Evolutionary conservation across 2,329 filamentous ascomycete genomes (phyloP).

Genomic region (Colletotrichum brevisporum): DNA sequence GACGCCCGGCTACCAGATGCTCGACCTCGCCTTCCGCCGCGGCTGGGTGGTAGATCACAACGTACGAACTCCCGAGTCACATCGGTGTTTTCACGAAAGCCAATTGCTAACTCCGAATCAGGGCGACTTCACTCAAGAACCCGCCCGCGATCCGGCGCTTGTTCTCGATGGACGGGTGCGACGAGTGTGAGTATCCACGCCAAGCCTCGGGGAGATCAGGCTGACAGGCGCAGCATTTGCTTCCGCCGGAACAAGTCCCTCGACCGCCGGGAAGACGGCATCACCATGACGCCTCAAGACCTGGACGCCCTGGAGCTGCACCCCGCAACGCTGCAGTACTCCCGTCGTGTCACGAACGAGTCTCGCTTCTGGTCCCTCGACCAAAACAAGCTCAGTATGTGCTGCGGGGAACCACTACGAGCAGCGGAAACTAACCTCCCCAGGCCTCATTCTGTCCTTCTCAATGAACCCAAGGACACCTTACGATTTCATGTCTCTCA

Average conservation of each 20-base stretch:
- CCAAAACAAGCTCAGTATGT: conserved; percentile 51
- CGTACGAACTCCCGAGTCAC: conserved; percentile 39
- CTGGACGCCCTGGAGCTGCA: conserved; percentile 54
- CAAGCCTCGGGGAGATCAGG: accelerated
- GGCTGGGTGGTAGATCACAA: conserved; percentile 49
- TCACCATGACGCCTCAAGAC: conserved; percentile 53
- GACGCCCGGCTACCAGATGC: conserved; percentile 48
- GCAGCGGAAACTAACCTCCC: conserved; percentile 17
- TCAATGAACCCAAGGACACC: conserved; percentile 60
- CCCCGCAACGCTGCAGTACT: conserved; percentile 56
- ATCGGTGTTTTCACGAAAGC: neutral
- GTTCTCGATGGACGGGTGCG: conserved; percentile 52
- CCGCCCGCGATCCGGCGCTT: conserved; percentile 31
- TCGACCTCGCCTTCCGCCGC: conserved; percentile 51
- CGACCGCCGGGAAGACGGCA: conserved; percentile 51
- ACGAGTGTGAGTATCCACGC: conserved; percentile 48
- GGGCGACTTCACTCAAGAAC: conserved; percentile 37
- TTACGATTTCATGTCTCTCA: conserved; percentile 63
- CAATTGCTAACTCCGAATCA: conserved; percentile 16
- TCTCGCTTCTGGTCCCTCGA: conserved; percentile 57
- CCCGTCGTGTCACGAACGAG: conserved; percentile 55
- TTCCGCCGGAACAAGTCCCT: conserved; percentile 51
- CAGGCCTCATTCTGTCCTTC: conserved; percentile 61
- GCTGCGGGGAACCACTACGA: neutral
- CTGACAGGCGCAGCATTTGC: conserved; percentile 48